These are phyloP conservation scores for Botrytis medusae DNA, from an alignment of 2,329 filamentous ascomycete species.

Conservation along the genomic window DNA sequence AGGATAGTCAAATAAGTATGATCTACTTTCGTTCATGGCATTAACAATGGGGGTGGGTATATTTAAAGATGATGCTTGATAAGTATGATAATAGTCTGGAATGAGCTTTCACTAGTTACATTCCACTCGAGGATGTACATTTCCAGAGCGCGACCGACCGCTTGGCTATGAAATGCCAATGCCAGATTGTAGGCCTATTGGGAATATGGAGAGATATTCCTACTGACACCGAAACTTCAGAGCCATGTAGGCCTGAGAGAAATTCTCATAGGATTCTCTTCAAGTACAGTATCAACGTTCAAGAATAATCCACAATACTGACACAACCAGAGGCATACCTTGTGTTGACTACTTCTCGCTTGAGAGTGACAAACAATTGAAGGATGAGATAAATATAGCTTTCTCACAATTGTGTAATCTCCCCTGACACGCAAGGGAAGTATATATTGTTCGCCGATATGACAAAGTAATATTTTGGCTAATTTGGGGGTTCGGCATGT, in stretches of 20 bases:
- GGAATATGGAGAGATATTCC: not conserved
- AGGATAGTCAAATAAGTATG: too few relatives aligned
- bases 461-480: not conserved
- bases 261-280: not conserved
- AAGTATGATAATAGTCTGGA: not conserved
- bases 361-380: not conserved
- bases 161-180: too few relatives aligned
- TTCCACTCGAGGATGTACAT: not conserved
- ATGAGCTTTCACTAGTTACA: not conserved
- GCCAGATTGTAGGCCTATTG: not conserved
- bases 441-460: constrained; percentile 1
- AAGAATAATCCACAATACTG: not conserved
- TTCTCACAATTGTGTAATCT: not conserved
- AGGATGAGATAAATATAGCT: not conserved
- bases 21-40: not conserved
- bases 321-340: not conserved
- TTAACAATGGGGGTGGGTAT: not conserved
- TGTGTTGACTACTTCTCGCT: not conserved
- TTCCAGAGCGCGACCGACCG: not conserved
- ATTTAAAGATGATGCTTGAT: not conserved
- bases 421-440: not conserved
- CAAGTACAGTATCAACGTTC: not conserved
- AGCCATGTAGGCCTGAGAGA: not conserved
- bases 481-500: not conserved
- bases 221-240: not conserved